Evolutionary conservation across 2,329 filamentous ascomycete genomes (phyloP), one percentile per base, ranked within the genome.

Genomic region (Didymella keratinophila): DNA sequence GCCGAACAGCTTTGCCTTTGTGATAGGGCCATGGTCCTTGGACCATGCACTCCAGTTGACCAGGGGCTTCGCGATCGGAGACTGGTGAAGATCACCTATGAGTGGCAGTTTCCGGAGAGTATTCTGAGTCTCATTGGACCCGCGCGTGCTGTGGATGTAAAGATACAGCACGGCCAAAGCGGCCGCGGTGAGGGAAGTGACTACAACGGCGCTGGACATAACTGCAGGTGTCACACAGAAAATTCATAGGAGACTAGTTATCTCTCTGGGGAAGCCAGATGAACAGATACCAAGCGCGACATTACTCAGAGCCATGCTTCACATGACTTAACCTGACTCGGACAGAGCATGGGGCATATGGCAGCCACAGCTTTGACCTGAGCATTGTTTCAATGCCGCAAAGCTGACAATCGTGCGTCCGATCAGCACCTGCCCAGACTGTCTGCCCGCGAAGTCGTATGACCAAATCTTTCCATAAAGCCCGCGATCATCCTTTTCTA

Each of bases 61-160:
- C 23, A 43, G 23, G 12, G 41, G 41, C 41, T n/a, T 43, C n/a
- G 23, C 21, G 41, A 43, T 43, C 7, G 41, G 41, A n/a, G 41
- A 43, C 14, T 27, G 41, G 41, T 43, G 41, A n/a, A 43, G 41
- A 27, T 43, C 41, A 27, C 41, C 41, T 43, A 43, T 43, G 23
- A 43, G 41, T 14, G 41, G 41, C 23, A 43, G 21, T 27, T 43
- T 43, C 3, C 14, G 41, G 21, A 43, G 41, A 4, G 3, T 7
- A 14, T 27, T 27, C 14, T 43, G 11, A 14, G 41, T 10, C 2
- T 20, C 23, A 2, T 27, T 18, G 2, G 9, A 12, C 5, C 14
- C 12, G 23, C 23, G 37, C 20, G 20, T 27, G 23, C 27, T 43
- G 23, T 27, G 16, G 21, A 25, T 27, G 18, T n/a, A 43, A n/a